phyloP scores from a whole-genome alignment of 192 early-diverging fungal species.

The Rhizoclosmatium globosum region DNA sequence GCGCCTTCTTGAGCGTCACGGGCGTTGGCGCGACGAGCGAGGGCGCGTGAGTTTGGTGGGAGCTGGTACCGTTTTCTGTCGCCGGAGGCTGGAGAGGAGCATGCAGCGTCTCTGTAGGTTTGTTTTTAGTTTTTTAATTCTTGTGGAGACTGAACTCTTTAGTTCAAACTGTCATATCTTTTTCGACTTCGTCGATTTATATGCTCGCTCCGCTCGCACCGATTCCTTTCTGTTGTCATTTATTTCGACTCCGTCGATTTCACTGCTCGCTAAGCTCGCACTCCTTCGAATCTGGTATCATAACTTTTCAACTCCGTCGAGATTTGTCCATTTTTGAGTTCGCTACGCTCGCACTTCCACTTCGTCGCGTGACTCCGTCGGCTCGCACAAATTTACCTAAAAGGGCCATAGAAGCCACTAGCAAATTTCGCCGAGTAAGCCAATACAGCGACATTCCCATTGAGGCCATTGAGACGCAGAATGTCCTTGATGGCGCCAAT shows the following conservation, averaged over 20 bases:
- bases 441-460: constrained; percentile 88
- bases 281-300: too few species aligned
- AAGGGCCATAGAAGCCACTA: constrained; percentile 94
- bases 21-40: constrained; percentile 85
- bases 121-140: too few species aligned
- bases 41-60: constrained; percentile 84
- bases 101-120: constrained; percentile 76
- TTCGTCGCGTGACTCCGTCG: too few species aligned
- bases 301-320: too few species aligned
- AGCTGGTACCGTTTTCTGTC: constrained; percentile 96
- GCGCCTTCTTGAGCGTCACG: constrained; percentile 94
- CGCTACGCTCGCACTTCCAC: neutral
- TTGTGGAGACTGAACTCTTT: too few species aligned
- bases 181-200: too few species aligned
- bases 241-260: too few species aligned
- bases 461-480: constrained; percentile 75
- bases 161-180: too few species aligned
- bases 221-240: too few species aligned
- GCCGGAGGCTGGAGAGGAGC: constrained; percentile 90
- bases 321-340: neutral
- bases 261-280: too few species aligned
- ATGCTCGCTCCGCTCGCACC: too few species aligned
- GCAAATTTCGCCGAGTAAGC: constrained; percentile 98
- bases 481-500: constrained; percentile 92
- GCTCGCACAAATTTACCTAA: constrained; percentile 62